These are phyloP conservation scores for Fusarium sp. DNA, from an alignment of 2,329 filamentous ascomycete species.

Conservation along the genomic window DNA sequence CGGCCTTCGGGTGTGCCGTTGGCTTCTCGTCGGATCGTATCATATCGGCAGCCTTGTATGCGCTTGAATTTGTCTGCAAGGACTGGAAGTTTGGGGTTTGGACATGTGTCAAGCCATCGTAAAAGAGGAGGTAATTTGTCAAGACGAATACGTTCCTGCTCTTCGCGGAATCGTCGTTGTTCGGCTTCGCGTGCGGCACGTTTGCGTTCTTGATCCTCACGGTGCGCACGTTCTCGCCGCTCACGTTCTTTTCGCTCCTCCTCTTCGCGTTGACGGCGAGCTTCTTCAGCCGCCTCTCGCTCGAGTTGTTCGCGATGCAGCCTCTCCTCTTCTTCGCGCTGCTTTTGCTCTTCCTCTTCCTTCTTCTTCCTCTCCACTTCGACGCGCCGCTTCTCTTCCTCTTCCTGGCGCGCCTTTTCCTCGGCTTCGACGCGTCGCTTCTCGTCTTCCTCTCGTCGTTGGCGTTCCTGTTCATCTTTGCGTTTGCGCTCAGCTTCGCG, in stretches of 20 bases:
- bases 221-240: constrained; percentile 57
- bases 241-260: constrained; percentile 65
- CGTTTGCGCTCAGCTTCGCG: constrained; percentile 54
- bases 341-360: constrained; percentile 54
- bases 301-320: constrained; percentile 59
- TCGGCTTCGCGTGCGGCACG: constrained; percentile 65
- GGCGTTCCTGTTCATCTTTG: constrained; percentile 55
- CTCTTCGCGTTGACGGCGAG: constrained; percentile 64
- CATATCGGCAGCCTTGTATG: constrained; percentile 72
- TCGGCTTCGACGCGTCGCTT: constrained; percentile 54
- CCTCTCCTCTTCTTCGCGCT: constrained; percentile 62
- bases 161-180: constrained; percentile 62
- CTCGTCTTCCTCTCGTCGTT: constrained; percentile 53
- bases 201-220: constrained; percentile 62
- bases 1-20: constrained; percentile 68
- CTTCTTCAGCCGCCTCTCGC: constrained; percentile 62
- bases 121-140: constrained; percentile 70
- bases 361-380: constrained; percentile 57
- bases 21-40: constrained; percentile 68
- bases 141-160: constrained; percentile 67
- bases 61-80: constrained; percentile 67
- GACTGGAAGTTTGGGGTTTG: constrained; percentile 63
- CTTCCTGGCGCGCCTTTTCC: constrained; percentile 53
- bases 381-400: constrained; percentile 53
- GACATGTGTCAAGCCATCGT: constrained; percentile 68